A percentile compares a stretch with the other conserved stretches of the same genome.
phyloP scores from a whole-genome alignment of 1,139 yeast species.

The Saccharomyces uvarum region DNA sequence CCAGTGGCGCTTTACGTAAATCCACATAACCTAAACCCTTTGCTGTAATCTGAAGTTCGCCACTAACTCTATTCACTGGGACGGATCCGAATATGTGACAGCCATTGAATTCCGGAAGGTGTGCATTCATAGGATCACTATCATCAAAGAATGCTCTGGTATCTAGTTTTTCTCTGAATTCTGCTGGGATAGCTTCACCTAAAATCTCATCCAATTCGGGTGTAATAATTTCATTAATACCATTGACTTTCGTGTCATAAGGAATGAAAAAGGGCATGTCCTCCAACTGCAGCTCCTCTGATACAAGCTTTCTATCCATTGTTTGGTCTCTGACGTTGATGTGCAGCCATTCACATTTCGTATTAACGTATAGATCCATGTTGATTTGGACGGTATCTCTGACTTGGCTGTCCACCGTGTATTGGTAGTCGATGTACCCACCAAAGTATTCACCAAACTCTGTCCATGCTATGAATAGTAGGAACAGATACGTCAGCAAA shows the following conservation, averaged over 20 bases:
- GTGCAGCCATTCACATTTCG: conserved; percentile 73
- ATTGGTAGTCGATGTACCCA: conserved; percentile 73
- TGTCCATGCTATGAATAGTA: conserved; percentile 70
- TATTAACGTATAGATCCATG: conserved; percentile 69
- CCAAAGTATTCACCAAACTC: conserved; percentile 81
- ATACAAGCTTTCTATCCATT: conserved; percentile 68
- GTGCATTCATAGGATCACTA: conserved; percentile 17
- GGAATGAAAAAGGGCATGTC: conserved; percentile 56
- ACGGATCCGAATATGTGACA: conserved; percentile 85
- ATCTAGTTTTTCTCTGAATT: conserved; percentile 39
- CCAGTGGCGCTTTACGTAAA: conserved; percentile 39
- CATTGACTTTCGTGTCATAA: conserved; percentile 38
- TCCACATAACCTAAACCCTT: conserved; percentile 55
- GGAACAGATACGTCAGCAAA: conserved; percentile 49
- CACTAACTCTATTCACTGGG: conserved; percentile 79
- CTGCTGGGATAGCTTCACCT: conserved; percentile 58
- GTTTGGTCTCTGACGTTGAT: conserved; percentile 75
- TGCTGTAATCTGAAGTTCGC: conserved; percentile 79
- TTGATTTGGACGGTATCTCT: conserved; percentile 60
- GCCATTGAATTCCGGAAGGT: conserved; percentile 36
- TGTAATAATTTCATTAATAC: conserved; percentile 44
- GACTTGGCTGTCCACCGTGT: conserved; percentile 60
- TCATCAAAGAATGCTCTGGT: conserved; percentile 20
- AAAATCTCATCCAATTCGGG: conserved; percentile 62
- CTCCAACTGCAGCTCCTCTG: conserved; percentile 61